Evolutionary conservation across 345 rosid genomes (phyloP), one percentile per base, ranked within the genome.

Genomic region (Citrus mangshanensis): DNA sequence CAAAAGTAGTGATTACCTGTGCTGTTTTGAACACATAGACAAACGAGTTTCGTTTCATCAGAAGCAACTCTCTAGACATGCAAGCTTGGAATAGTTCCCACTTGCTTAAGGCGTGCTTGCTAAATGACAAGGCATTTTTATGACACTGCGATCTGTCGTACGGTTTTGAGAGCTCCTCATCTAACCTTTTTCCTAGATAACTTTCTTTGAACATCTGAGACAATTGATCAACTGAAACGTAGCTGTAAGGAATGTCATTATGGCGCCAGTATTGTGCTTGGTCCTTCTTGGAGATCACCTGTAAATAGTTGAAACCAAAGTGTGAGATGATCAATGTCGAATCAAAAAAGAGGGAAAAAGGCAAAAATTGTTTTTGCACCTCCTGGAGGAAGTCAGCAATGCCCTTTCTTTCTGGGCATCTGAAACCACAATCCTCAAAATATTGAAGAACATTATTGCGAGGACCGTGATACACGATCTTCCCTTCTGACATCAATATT

Each of bases 321-420:
- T 58, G 9, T 18, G 25, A 74, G 24, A 38, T 37, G 42, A 18
- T 40, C 34, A 61, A n/a, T 9, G 30, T 27, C 2, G 8, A 62
- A 60, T 35, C 9, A 40, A 18, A 27, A 8, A 40, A 62, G 38
- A 62, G 37, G 32, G 56, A 13, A 24, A 10, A 42, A 19, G 54
- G 35, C 12, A 10, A 27, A 25, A 14, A 5, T 9, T 27, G 38
- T 12, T 75, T 49, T 18, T 49, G 46, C 19, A 88, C 91, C 85
- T 90, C 91, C 67, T 87, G 90, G 4, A 90, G 80, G 81, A 86
- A 88, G 80, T 90, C 92, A 10, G 92, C 91, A 4, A 84, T 78
- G 9, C 87, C 88, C 79, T 87, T 90, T 73, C 90, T 86, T 74
- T 82, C 78, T 1, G 91, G 92, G 74, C 91, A 90, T 63, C 73